phyloP scores from a whole-genome alignment of 106 monocot genomes.

The Amphibolis antarctica region DNA sequence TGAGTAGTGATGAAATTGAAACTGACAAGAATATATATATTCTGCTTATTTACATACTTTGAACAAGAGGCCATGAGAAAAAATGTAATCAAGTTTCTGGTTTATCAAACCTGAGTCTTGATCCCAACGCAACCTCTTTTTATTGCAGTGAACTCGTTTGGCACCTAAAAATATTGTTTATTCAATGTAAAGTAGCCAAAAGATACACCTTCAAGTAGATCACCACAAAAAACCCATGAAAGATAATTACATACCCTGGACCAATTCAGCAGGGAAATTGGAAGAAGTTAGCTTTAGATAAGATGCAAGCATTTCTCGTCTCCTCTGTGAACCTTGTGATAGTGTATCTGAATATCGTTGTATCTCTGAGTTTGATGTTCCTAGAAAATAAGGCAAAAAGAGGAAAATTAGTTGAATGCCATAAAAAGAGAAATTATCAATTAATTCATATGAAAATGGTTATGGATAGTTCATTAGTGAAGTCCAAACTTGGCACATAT shows the following conservation, averaged over 20 bases:
- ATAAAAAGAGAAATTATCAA: no score
- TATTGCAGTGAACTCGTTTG: background rate
- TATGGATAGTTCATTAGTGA: no score
- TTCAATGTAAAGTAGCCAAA: background rate
- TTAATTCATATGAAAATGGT: no score
- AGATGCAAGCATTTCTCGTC: background rate
- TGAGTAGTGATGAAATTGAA: no score
- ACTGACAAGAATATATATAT: no score
- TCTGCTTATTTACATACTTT: no score
- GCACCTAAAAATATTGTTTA: background rate
- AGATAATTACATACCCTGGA: background rate
- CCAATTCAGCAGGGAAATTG: background rate
- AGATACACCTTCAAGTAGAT: background rate
- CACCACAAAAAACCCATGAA: background rate
- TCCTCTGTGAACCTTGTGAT: background rate
- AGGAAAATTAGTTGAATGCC: background rate
- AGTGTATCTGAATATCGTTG: conserved; percentile 1
- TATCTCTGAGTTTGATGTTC: background rate
- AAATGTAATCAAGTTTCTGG: background rate
- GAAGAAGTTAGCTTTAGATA: conserved; percentile 2
- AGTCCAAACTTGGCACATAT: no score
- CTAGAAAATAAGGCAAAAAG: background rate
- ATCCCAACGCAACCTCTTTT: conserved; percentile 2
- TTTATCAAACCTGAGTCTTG: background rate
- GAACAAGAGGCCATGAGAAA: no score